Base-by-base conservation (phyloP, 2,329 filamentous ascomycete species). In the Clonostachys chloroleuca region DNA sequence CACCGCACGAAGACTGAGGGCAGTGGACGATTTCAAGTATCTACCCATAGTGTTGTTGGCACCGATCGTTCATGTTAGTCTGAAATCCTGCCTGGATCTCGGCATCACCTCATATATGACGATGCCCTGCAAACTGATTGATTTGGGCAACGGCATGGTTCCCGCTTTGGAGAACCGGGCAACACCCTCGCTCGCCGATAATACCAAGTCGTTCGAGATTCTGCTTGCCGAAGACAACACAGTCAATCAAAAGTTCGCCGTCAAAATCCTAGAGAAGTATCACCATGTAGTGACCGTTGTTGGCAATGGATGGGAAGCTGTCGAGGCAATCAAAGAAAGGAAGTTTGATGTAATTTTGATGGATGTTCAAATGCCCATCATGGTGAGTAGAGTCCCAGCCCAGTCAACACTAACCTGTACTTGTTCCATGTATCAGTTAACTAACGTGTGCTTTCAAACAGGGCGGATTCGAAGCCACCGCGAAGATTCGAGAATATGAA, bases 331-430 rank as follows among this genome's bases (percentile, higher is more conserved):
- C 57, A 92, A 95, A 75, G 83, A 86, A 63, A 92, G 87, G 70
- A 87, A 89, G 63, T 99, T 95, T 64, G 94, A 99, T 65, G 89
- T 96, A 51, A 94, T 99, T 54, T 78, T 99, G 43, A 99, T 99
- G 94, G 94, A 99, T 63, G 94, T 99, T 16, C 94, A 97, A 65
- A 99, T 99, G 94, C 94, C 94, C n/a, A 88, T 97, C 59, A 97
- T 97, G 92, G 85, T 88, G 70, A 73, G 82, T 53, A 35, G 40
- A 49, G 5, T 13, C 17, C 36, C 10, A 8, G 17, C 14, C 14
- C 36, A 39, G 36, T n/a, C 36, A 18, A 39, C 3, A 12, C 17
- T n/a, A 3, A 4, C 17, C 14, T 13, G 2, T 17, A 42, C 9
- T 13, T 34, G 30, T 43, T 43, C 30, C 18, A 6, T 16, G 42